Base-by-base conservation (phyloP, 768 basidiomycete species). In the Postia placenta region DNA sequence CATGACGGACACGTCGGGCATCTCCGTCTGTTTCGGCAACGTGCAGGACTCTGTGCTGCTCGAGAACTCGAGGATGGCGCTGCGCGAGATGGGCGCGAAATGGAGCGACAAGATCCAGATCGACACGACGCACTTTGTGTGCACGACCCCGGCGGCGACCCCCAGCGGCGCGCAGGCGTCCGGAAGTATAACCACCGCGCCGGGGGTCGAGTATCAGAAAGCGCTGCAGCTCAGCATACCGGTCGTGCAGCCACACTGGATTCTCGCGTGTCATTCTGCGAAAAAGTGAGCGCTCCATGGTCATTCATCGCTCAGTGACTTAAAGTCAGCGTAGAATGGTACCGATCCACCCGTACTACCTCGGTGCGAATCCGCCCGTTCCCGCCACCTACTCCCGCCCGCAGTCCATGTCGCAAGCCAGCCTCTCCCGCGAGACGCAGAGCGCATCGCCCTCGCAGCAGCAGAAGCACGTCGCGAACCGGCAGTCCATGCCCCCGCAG, bases 41-140 rank as follows among this genome's bases (percentile, higher is more conserved):
- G 80, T 96, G 1, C 78, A 88, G 51, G 92, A 96, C 56, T 65
- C 70, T 0, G 75, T 80, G 3, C 62, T 94, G 49, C 73, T 95
- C 48, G 85, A 89, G 60, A 83, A 92, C 53, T 83, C 87, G 26
- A 91, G 90, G 65, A 64, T 80, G 48, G 90, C 92, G 6, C 67
- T 99, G 46, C 64, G 75, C 40, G 83, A 88, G 58, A 96, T 98
- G 87, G 78, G 76, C 36, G 95, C 91, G 0, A 86, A 86, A 56
- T 93, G 87, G 85, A 89, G 83, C 59, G 87, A 94, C 56, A 87
- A 82, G 60, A 93, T 99, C 35, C 90, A 94, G 69, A 94, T 98
- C 50, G 95, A 99, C 62, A 98, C 95, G 9, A 97, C 94, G 0
- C 95, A 99, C 66, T 99, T 96, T 56, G 93, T 97, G 36, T 95